Evolutionary conservation across 257 asterid genomes (phyloP), one percentile per base, ranked within the genome.

Genomic region (Coffea eugenioides): DNA sequence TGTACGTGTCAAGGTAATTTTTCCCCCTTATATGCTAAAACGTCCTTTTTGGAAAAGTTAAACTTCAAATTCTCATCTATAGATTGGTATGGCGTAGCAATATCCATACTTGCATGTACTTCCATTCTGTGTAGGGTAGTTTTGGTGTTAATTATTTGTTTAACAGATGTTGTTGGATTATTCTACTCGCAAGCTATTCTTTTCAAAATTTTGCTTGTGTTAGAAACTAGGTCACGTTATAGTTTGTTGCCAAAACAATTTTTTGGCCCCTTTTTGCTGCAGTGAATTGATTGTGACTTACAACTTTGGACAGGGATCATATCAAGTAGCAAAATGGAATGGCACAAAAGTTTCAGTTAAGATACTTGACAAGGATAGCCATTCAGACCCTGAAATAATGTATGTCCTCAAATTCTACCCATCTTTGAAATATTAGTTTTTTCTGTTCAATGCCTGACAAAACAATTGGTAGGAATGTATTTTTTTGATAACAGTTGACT

Each of bases 241-340:
- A 54, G 21, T 59, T 54, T 14, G n/a, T 14, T 41, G 21, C 12
- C 6, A 39, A 74, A 49, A 49, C 54, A 7, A 7, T 8, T 49
- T 10, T 49, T 49, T 49, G 8, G 4, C 77, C 21, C 31, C 51
- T 10, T 7, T 65, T 62, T 41, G 64, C 71, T 31, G 62, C 57
- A 39, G 56, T 48, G 54, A 25, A 73, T 21, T 75, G 11, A 61
- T 61, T 62, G 18, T 18, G 64, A 49, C 16, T 71, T 64, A 56
- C 80, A 41, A 77, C 62, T 81, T 79, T 79, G 62, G 59, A 79
- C 93, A 95, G 97, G 98, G 97, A 82, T 82, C 94, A n/a, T 96
- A 96, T 85, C 99, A 96, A 90, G 94, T 92, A 89, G 99, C 97
- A 77, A 96, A 91, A 82, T 96, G 99, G 99, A 92, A 94, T 80